Percentiles rank a stretch among this genome's conserved stretches.
Evolutionary conservation across 345 rosid genomes (phyloP).

Genomic region (Brassica incana): DNA sequence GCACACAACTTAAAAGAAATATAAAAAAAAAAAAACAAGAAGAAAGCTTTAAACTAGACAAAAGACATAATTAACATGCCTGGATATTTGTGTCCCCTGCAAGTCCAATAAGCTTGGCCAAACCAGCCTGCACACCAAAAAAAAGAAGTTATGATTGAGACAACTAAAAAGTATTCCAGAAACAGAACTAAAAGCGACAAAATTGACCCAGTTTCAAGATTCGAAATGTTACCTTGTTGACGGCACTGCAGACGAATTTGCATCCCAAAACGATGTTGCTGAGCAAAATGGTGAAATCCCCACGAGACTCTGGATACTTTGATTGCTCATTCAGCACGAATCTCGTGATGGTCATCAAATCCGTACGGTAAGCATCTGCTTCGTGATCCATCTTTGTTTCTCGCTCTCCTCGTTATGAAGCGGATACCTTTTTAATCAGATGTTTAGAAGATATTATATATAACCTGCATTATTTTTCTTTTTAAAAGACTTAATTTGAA

Average conservation of each 20-base stretch:
- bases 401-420: not conserved
- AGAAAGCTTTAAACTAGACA: not conserved
- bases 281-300: conserved; percentile 90
- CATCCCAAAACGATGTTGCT: conserved; percentile 95
- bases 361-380: conserved; percentile 83
- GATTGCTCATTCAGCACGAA: conserved; percentile 84
- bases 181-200: conserved; percentile 6
- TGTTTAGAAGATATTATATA: not conserved
- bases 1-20: not conserved
- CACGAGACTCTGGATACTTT: conserved; percentile 91
- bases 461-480: too few species aligned
- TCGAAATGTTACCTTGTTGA: conserved; percentile 63
- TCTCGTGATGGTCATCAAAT: conserved; percentile 96
- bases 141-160: not conserved
- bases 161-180: not conserved
- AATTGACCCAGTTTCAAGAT: not conserved
- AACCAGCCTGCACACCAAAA: conserved; percentile 73
- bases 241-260: conserved; percentile 96
- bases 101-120: conserved; percentile 91
- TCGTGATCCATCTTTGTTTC: conserved; percentile 72
- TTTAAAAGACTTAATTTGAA: too few species aligned
- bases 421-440: not conserved
- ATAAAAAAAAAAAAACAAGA: not conserved
- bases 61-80: conserved; percentile 43
- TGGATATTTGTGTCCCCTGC: conserved; percentile 97